Evolutionary conservation across 495 filamentous ascomycete species (phyloP), one percentile per base, ranked within the genome.

Genomic region (Letharia columbiana): DNA sequence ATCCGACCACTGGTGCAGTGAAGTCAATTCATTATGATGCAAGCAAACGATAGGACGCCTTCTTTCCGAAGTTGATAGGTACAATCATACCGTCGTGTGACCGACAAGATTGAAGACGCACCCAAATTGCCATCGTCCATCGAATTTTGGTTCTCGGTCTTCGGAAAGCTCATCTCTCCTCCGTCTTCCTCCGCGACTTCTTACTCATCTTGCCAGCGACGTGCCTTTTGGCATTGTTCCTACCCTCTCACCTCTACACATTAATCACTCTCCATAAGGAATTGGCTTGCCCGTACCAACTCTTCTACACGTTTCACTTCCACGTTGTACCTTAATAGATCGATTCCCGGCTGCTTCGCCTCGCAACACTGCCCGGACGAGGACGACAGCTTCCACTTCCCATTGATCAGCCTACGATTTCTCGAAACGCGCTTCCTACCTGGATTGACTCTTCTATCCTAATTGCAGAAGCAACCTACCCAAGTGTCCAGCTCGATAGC

Each of bases 401-500:
- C 35, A 47, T 28, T 13, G 28, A 59, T 49, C 33, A 7, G 28
- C 63, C 52, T 45, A 23, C 33, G 13, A 33, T 9, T n/a, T 15
- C n/a, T 39, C 8, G 33, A 39, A 13, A 4, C 41, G 23, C 41
- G 37, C 40, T 47, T 45, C 31, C 23, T 37, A 20, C 54, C 44
- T n/a, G 4, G 39, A 60, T 28, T 59, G 42, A 40, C 45, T 67
- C 52, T 44, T 18, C 54, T 40, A 7, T 28, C 37, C 62, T 69
- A 61, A 64, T 63, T 62, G 23, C 62, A 65, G 58, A 66, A 65
- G 64, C 66, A 60, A 58, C 17, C 57, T 67, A 67, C 62, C 49
- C 59, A 62, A 66, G 67, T 69, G 70, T 61, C 68, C 67, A 70
- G 68, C 72, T 69, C 63, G 71, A 71, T 76, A 74, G 71, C 76